Conservation (phyloP, 2,329 filamentous ascomycete genomes). For the Phaeosphaeria sp. region DNA sequence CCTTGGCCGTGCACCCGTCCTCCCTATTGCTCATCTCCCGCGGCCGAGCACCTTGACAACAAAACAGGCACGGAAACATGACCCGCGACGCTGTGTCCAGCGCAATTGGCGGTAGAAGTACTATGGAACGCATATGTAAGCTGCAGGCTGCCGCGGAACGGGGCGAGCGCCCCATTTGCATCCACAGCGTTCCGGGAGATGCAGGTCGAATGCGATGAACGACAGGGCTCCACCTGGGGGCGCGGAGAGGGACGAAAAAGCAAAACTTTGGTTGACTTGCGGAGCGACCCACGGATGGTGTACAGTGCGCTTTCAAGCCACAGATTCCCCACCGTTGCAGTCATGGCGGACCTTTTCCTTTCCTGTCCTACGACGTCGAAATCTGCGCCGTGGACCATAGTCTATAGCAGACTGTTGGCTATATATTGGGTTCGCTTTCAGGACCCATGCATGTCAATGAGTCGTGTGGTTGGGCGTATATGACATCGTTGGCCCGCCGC, state of each 20-base stretch:
- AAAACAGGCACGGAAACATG: constrained; percentile 10
- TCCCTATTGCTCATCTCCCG: constrained; percentile 28
- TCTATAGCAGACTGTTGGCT: neutral
- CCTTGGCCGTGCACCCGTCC: constrained; percentile 17
- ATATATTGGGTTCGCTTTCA: constrained; percentile 18
- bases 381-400: neutral
- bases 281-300: constrained; percentile 21
- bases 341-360: constrained; percentile 4
- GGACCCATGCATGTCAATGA: constrained; percentile 23
- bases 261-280: constrained; percentile 19
- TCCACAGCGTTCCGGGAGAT: neutral
- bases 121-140: neutral
- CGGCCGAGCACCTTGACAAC: constrained; percentile 11
- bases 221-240: constrained; percentile 3
- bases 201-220: constrained; percentile 1
- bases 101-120: neutral
- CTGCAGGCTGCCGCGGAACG: constrained; percentile 10
- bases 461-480: constrained; percentile 14
- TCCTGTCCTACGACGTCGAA: neutral
- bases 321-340: constrained; percentile 14
- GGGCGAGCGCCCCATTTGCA: constrained; percentile 11
- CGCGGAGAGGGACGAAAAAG: constrained; percentile 38
- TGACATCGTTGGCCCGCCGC: constrained; percentile 20
- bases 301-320: constrained; percentile 19
- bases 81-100: neutral